Conservation (phyloP, 257 asterid species). For the Datura wrightii region DNA sequence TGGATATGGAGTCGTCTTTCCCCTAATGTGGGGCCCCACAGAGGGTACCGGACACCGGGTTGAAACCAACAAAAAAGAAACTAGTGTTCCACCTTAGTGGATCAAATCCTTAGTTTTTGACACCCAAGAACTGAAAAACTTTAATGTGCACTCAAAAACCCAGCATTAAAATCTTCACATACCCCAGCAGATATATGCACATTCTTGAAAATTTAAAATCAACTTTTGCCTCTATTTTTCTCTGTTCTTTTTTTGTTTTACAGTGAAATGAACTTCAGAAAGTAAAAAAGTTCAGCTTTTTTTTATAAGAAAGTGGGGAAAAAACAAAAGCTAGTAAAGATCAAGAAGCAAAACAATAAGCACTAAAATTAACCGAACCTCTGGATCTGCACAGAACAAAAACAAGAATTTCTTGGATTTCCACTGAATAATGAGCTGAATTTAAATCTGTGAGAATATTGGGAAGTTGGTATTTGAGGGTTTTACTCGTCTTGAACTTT, state of each 20-base stretch:
- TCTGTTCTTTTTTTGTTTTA: neutral
- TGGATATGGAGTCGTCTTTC: neutral
- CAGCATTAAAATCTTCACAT: neutral
- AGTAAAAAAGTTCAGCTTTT: neutral
- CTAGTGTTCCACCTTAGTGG: neutral
- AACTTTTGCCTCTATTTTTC: slow-evolving; percentile 15
- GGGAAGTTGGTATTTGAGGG: neutral
- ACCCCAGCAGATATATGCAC: neutral
- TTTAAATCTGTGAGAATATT: neutral
- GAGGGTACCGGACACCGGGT: neutral
- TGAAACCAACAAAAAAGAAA: neutral
- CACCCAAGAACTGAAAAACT: slow-evolving; percentile 1
- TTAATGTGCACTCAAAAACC: neutral
- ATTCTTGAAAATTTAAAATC: neutral
- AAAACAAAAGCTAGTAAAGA: neutral
- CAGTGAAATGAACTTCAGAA: slow-evolving; percentile 23
- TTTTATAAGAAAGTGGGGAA: neutral
- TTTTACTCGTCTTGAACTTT: neutral
- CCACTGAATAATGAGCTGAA: neutral
- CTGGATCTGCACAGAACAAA: neutral
- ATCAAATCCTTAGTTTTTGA: neutral
- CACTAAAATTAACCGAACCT: neutral
- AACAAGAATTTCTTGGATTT: neutral
- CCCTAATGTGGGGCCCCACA: neutral
- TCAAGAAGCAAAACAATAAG: neutral